Evolutionary conservation across 345 rosid genomes (phyloP), one percentile per base, ranked within the genome.

Genomic region (Brassica cretica): DNA sequence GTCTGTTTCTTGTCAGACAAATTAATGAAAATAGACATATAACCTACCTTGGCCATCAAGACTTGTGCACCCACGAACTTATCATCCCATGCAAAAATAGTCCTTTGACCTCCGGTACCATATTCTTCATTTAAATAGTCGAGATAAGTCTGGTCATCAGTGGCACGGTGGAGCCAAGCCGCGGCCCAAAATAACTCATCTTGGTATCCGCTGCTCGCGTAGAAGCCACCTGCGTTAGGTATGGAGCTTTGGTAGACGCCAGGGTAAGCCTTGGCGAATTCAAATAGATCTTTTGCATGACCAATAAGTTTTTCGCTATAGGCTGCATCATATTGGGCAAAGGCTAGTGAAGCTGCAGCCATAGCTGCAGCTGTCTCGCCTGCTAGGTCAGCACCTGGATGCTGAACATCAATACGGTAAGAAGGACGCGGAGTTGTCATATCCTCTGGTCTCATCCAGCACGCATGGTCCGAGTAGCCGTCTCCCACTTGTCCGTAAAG

Each of bases 171-270:
- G 41, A 95, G 87, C 99, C 99, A 95, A 73, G 99, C 92, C 58
- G 99, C 98, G 0, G 93, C 98, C 97, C 98, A 95, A 15, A 95
- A 67, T 30, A 95, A 88, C 86, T 95, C 99, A 66, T 95, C 99
- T 91, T 77, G 58, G 7, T 68, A 72, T 3, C 80, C 92, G 24
- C 87, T 84, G 68, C 88, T 84, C 46, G 81, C n/a, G 77, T 87
- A 88, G 75, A 85, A 87, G n/a, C 80, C 62, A 30, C 70, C 82
- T 4, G 76, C 88, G 0, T 1, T 74, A 25, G 81, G 2, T 12
- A 88, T 85, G 62, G 88, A 85, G 27, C 5, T 24, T 5, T 80
- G 81, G 61, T 85, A 87, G 0, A 32, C 18, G 0, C 88, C 87
- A 0, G 75, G 80, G 67, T 84, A 12, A 30, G 64, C 46, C 10